phyloP scores from a whole-genome alignment of 1,139 yeast species.

The Groenewaldozyma sp. region DNA sequence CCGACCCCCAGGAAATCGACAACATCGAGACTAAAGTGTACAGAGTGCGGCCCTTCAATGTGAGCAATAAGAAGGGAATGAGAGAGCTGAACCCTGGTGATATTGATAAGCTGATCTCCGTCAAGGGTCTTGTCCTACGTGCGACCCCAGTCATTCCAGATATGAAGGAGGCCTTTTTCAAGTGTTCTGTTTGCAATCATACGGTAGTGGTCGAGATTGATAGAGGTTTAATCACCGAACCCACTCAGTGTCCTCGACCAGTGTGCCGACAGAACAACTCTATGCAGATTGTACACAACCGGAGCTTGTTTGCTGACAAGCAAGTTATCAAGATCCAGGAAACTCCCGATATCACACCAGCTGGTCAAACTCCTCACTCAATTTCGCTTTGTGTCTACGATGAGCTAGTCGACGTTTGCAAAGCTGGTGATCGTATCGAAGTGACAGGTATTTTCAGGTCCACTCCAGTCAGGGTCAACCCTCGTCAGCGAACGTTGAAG shows the following conservation, averaged over 20 bases:
- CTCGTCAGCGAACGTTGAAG: conserved; percentile 77
- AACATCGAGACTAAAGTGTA: conserved; percentile 75
- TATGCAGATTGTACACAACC: conserved; percentile 83
- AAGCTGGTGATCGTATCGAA: conserved; percentile 96
- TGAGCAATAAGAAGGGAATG: conserved; percentile 64
- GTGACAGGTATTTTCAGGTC: conserved; percentile 94
- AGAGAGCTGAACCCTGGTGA: conserved; percentile 93
- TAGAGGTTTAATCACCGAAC: conserved; percentile 90
- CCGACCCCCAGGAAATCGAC: conserved; percentile 35
- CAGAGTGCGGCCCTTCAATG: conserved; percentile 72
- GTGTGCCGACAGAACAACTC: conserved; percentile 80
- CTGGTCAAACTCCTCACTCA: conserved; percentile 97
- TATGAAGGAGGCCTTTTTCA: conserved; percentile 95
- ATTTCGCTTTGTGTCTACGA: conserved; percentile 92
- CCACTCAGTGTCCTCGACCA: conserved; percentile 82
- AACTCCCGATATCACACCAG: conserved; percentile 97
- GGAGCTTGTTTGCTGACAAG: conserved; percentile 89
- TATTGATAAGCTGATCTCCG: conserved; percentile 83
- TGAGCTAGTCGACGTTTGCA: conserved; percentile 85
- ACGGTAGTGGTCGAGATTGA: conserved; percentile 88
- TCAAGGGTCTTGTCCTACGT: conserved; percentile 85
- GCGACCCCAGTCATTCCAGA: conserved; percentile 92
- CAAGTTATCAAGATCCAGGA: conserved; percentile 92
- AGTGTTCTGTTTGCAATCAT: conserved; percentile 91
- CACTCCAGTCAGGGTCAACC: conserved; percentile 79